These are phyloP conservation scores for Trypanosoma platydactyli DNA, from an alignment of 208 protist species.

Conservation along the genomic window DNA sequence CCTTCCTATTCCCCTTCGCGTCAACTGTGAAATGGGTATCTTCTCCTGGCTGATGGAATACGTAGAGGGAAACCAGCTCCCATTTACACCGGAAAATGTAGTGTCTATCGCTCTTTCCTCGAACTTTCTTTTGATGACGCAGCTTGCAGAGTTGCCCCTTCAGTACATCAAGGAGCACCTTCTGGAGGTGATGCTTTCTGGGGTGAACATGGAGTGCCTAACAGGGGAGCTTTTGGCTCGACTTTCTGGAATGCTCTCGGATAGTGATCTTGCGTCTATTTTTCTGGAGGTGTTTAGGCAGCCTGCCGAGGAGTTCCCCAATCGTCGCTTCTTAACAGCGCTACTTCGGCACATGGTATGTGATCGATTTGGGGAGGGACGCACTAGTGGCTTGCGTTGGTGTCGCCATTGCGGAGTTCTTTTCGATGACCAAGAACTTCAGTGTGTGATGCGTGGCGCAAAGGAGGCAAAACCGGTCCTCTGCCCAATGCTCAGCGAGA, in stretches of 20 bases:
- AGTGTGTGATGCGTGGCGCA: constrained; percentile 32
- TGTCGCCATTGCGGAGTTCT: constrained; percentile 62
- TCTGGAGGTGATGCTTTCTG: constrained; percentile 49
- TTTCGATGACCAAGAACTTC: constrained; percentile 47
- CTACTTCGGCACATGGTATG: constrained; percentile 56
- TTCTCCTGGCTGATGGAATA: constrained; percentile 78
- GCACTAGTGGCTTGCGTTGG: constrained; percentile 47
- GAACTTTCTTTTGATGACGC: constrained; percentile 66
- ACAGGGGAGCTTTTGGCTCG: constrained; percentile 50
- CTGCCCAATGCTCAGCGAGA: constrained; percentile 19
- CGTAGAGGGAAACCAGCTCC: constrained; percentile 40
- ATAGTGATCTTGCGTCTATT: constrained; percentile 43
- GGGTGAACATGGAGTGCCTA: constrained; percentile 61
- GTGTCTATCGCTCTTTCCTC: constrained; percentile 71
- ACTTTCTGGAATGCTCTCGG: constrained; percentile 45
- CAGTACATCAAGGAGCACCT: constrained; percentile 58
- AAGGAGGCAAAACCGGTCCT: constrained; percentile 25
- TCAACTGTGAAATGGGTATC: constrained; percentile 65
- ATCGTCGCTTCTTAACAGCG: constrained; percentile 60
- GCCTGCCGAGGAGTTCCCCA: constrained; percentile 32
- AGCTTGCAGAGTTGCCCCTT: constrained; percentile 55
- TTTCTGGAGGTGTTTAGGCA: constrained; percentile 53
- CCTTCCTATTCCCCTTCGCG: constrained; percentile 44
- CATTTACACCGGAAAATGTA: constrained; percentile 49
- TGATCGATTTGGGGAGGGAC: constrained; percentile 32